Evolutionary conservation across 441 rosid species (phyloP), one percentile per base, ranked within the genome.

Genomic region (Gossypium gossypioides): DNA sequence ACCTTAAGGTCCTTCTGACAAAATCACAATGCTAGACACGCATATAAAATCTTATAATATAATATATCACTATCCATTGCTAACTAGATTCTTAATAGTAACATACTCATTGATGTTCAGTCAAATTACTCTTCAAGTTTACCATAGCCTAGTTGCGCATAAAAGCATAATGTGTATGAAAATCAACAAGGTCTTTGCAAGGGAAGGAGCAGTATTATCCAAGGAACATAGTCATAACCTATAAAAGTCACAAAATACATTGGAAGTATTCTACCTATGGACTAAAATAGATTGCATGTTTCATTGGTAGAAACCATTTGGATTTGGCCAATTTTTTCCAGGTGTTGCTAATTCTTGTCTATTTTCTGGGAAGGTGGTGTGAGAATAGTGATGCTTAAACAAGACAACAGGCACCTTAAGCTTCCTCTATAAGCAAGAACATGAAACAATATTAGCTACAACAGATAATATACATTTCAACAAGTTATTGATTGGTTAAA

Each of bases 371-470:
- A 24, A 46, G 37, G 56, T 46, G 34, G 21, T 7, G 32, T 48
- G 48, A 65, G 54, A 44, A 46, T 66, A 50, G 34, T 46, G 21
- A 66, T 46, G 40, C 68, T 19, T 18, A 40, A 18, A 18, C 56
- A 66, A 66, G 40, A 66, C 22, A 66, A 46, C 40, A 66, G 57
- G 12, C 70, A 46, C 70, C 22, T 46, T 66, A 46, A 46, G 52
- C 56, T 46, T 22, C 70, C 56, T 66, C 13, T 66, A 37, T 37
- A 62, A 62, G 51, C 68, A 62, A 62, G 68, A 62, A 37, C 50
- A 62, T 16, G 50, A 18, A 62, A 62, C 50, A 18, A 18, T 37
- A 37, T 9, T 62, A 62, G 15, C 19, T 37, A 62, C 24, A 62
- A 34, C 21, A 16, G 44, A 29, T 6, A 7, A n/a, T 37, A 62